Evolutionary conservation across 225 moss, liverwort and hornwort genomes (phyloP).

Genomic region (Polytrichum formosum): DNA sequence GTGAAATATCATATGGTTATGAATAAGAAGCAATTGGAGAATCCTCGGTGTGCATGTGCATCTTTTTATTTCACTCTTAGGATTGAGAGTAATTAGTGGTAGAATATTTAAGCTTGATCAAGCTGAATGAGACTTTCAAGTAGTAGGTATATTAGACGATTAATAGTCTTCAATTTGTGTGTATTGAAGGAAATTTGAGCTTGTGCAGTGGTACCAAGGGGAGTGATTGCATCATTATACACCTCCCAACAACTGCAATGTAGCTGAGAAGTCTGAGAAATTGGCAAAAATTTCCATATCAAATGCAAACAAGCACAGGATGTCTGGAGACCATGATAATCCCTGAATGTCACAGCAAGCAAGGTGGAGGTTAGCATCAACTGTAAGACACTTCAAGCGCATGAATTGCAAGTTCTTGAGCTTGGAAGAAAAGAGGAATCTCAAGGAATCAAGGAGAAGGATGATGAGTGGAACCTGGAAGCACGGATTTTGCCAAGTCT

Average conservation of each 20-base stretch:
- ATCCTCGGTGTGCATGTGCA: no score
- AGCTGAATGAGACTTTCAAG: not conserved
- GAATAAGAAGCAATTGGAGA: no score
- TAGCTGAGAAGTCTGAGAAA: slow-evolving; percentile 47
- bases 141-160: not conserved
- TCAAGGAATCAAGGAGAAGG: no score
- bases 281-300: slow-evolving; percentile 64
- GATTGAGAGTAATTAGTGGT: no score
- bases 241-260: slow-evolving; percentile 45
- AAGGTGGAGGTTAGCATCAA: no score
- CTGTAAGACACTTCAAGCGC: no score
- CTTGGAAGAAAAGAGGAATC: no score
- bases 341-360: no score
- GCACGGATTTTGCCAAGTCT: no score
- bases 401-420: no score
- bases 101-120: not conserved
- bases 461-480: no score
- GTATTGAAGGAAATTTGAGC: not conserved
- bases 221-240: slow-evolving; percentile 77
- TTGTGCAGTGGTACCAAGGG: slow-evolving; percentile 86
- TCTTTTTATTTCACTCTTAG: not conserved
- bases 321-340: slow-evolving; percentile 40
- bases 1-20: no score
- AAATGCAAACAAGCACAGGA: slow-evolving; percentile 80
- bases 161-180: not conserved